Evolutionary conservation across 768 basidiomycete genomes (phyloP).

Genomic region (Lentinula detonsa): DNA sequence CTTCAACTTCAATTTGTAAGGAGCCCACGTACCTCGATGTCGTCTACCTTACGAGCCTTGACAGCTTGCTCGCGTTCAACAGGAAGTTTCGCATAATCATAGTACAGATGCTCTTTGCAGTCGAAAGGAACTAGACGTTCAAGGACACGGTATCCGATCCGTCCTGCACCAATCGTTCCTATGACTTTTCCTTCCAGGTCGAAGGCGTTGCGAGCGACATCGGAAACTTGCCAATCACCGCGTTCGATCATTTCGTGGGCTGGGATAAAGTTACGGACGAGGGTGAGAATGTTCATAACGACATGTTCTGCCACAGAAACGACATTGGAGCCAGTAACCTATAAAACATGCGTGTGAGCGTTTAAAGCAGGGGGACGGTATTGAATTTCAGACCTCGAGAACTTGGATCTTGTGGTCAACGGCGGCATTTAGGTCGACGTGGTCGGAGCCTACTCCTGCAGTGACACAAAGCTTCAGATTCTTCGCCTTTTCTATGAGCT

Average conservation of each 20-base stretch:
- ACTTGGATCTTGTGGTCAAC: constrained; percentile 78
- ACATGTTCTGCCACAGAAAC: constrained; percentile 91
- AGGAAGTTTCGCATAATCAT: constrained; percentile 74
- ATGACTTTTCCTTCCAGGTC: constrained; percentile 91
- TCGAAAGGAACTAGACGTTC: constrained; percentile 79
- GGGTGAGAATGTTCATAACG: constrained; percentile 82
- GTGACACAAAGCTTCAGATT: constrained; percentile 89
- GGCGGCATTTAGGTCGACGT: constrained; percentile 85
- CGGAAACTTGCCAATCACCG: constrained; percentile 85
- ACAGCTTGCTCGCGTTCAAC: constrained; percentile 33
- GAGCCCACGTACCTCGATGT: constrained; percentile 53
- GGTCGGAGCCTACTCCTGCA: constrained; percentile 90
- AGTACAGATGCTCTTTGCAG: constrained; percentile 88
- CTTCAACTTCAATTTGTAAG: not conserved
- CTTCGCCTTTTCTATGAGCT: constrained; percentile 67
- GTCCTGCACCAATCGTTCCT: constrained; percentile 79
- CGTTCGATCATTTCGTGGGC: constrained; percentile 87
- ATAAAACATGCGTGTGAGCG: not conserved
- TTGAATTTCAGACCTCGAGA: constrained; percentile 41
- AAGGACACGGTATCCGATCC: constrained; percentile 84
- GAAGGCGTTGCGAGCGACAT: constrained; percentile 75
- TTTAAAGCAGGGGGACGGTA: constrained; percentile 8
- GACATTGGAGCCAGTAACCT: constrained; percentile 86
- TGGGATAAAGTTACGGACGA: constrained; percentile 86
- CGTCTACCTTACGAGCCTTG: constrained; percentile 67